phyloP scores from a whole-genome alignment of 495 filamentous ascomycete genomes.

The Xylaria scruposa region DNA sequence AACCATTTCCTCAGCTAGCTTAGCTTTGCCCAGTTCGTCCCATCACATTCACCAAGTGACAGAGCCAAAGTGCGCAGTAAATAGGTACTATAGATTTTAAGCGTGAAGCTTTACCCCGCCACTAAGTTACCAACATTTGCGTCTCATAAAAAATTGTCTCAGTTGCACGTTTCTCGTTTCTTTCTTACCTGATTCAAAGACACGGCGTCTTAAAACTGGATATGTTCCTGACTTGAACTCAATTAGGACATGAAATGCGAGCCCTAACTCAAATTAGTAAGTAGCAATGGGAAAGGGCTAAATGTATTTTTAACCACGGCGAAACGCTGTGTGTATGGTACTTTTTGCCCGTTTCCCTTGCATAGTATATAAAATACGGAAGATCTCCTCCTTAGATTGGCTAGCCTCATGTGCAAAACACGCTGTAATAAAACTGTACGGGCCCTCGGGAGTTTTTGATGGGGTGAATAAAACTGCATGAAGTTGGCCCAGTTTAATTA shows the following conservation, averaged over 20 bases:
- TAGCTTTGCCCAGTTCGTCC: slow-evolving; percentile 1
- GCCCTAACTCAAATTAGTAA: not conserved
- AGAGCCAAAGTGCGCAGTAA: not conserved
- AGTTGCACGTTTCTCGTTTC: not conserved
- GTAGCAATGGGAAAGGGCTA: not conserved
- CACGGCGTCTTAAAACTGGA: not conserved
- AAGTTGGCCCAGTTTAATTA: not conserved
- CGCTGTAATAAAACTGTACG: not conserved
- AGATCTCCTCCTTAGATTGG: not conserved
- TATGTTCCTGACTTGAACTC: not conserved
- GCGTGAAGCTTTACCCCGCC: slow-evolving; percentile 8
- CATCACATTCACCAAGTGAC: slow-evolving; percentile 8
- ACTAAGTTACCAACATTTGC: not conserved
- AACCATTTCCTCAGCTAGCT: slow-evolving; percentile 12
- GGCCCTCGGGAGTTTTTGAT: not conserved
- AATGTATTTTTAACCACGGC: slow-evolving; percentile 22
- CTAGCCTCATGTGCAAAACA: not conserved
- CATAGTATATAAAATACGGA: not conserved
- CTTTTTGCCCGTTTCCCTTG: not conserved
- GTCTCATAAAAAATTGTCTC: not conserved
- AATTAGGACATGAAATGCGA: not conserved
- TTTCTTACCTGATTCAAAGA: not conserved
- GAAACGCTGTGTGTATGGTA: not conserved
- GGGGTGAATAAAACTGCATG: slow-evolving; percentile 6
- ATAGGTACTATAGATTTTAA: not conserved